These are phyloP conservation scores for Coleophoma cylindrospora DNA, from an alignment of 2,329 filamentous ascomycete genomes.

Conservation along the genomic window DNA sequence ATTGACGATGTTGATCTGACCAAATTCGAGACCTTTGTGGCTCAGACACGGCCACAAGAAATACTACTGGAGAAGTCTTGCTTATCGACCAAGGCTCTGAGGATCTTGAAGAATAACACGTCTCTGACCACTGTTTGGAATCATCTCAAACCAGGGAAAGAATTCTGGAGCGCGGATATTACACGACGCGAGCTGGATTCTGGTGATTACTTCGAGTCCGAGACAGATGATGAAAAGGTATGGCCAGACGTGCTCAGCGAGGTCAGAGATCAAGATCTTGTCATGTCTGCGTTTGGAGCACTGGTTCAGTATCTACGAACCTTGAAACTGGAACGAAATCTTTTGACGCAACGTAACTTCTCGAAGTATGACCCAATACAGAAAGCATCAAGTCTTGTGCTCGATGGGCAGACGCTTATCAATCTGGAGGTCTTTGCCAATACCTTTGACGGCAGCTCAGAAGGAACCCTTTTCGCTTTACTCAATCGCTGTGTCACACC, in stretches of 20 bases:
- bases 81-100: constrained; percentile 81
- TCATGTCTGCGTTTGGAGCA: constrained; percentile 89
- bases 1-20: constrained; percentile 89
- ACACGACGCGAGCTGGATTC: constrained; percentile 76
- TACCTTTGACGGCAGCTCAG: constrained; percentile 75
- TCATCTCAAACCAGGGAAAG: constrained; percentile 75
- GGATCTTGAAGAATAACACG: constrained; percentile 95
- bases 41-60: constrained; percentile 85
- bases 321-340: constrained; percentile 81
- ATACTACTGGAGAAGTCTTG: constrained; percentile 82
- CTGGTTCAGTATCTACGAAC: constrained; percentile 80
- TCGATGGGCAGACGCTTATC: constrained; percentile 94
- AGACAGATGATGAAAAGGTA: constrained; percentile 46
- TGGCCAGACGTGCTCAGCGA: constrained; percentile 77
- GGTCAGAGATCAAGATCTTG: constrained; percentile 69
- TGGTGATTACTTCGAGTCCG: constrained; percentile 70
- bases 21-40: constrained; percentile 94
- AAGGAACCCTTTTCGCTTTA: constrained; percentile 85
- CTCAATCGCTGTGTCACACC: constrained; percentile 94
- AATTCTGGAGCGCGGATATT: constrained; percentile 87
- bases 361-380: constrained; percentile 86
- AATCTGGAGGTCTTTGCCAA: constrained; percentile 98
- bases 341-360: constrained; percentile 89
- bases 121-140: constrained; percentile 94
- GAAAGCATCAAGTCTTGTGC: constrained; percentile 80